phyloP scores from a whole-genome alignment of 768 basidiomycete species.

The Russula sp. region DNA sequence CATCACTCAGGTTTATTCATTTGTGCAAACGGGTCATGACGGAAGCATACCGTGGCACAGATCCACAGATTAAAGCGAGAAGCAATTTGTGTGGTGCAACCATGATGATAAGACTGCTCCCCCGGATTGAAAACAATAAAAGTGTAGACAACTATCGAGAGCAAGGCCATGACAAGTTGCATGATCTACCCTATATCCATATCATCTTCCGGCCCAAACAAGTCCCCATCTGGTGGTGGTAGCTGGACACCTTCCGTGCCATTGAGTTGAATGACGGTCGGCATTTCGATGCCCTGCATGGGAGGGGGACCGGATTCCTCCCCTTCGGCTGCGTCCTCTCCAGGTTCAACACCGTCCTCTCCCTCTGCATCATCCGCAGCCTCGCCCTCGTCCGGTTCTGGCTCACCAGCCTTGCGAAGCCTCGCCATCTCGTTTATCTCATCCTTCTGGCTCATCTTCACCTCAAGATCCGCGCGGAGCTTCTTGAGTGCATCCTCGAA shows the following conservation, averaged over 20 bases:
- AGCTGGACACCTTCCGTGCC: conserved; percentile 10
- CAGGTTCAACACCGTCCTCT: conserved; percentile 30
- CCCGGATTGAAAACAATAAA: background rate
- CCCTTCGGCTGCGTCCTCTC: conserved; percentile 32
- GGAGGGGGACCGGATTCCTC: conserved; percentile 21
- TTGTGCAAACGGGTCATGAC: background rate
- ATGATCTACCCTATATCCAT: conserved; percentile 31
- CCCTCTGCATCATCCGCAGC: conserved; percentile 32
- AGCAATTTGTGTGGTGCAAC: background rate
- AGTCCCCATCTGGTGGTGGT: conserved; percentile 17
- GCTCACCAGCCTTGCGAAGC: conserved; percentile 61
- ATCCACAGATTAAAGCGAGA: background rate
- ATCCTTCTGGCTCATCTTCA: conserved; percentile 74
- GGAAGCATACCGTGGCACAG: background rate
- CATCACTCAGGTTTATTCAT: background rate
- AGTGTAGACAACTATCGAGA: background rate
- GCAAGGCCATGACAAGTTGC: background rate
- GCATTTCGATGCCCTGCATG: conserved; percentile 15
- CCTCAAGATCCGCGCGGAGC: conserved; percentile 77
- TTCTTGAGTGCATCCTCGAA: conserved; percentile 92
- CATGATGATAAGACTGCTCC: background rate
- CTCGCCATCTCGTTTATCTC: conserved; percentile 73
- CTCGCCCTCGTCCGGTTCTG: conserved; percentile 38
- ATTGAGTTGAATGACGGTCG: conserved; percentile 15
- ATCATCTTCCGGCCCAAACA: conserved; percentile 21